Evolutionary conservation across 306 rosid genomes (phyloP), one percentile per base, ranked within the genome.

Genomic region (Acacia acuminata): DNA sequence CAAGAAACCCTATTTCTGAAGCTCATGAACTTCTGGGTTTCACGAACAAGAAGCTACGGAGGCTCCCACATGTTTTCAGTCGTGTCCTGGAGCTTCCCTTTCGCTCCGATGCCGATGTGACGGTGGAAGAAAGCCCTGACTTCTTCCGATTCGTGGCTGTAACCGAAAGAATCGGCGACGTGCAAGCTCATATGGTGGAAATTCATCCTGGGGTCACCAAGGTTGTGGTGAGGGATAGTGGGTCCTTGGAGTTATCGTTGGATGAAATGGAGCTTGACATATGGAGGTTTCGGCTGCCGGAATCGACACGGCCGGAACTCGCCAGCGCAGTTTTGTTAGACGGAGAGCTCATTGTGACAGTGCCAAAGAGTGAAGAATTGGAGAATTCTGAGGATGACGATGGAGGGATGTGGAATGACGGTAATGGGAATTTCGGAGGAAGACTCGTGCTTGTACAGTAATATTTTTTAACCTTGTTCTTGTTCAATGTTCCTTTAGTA

Each of bases 211-310:
- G 98, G 22, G 86, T 94, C 22, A 90, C 90, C 9, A 94, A 94
- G 85, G 82, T 92, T 56, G 91, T 92, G 38, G 97, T 94, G 7
- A 86, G 93, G 68, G 94, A 85, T 64, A 84, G 75, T 77, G 94
- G 75, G 8, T 86, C 89, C 14, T 32, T 71, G 48, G 90, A 79
- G 38, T 63, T 91, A 61, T 32, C 86, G n/a, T 30, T 90, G 71
- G 87, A 93, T n/a, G 96, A 90, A 58, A 84, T 93, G 1, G 93
- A 91, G 74, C 93, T 91, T 19, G 97, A 93, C 22, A 48, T 93
- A 56, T 93, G 97, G 97, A 87, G 97, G 91, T 89, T 90, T 32
- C 89, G 97, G 70, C 81, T 93, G 68, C 97, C 97, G 45, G 93
- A 91, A 71, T 85, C 93, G 22, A 91, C 97, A 0, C 80, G 87